A percentile compares a stretch with the other conserved stretches of the same genome.
Conservation (phyloP, 768 basidiomycete genomes). For the Ephemerocybe angulata region DNA sequence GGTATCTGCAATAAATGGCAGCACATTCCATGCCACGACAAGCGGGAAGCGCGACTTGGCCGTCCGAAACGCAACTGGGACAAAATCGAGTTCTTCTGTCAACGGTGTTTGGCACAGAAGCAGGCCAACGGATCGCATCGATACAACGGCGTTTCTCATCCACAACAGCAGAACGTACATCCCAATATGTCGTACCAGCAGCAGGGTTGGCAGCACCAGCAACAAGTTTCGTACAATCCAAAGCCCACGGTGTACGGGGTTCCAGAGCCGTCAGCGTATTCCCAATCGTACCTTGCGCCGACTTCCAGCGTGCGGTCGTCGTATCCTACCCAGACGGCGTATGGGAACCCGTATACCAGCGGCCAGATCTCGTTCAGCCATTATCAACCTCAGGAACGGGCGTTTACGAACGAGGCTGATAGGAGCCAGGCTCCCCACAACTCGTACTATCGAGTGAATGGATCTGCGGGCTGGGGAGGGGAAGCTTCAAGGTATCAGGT, state of each 20-base stretch:
- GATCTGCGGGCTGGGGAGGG: background rate
- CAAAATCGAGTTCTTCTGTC: conserved; percentile 77
- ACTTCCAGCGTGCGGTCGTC: conserved; percentile 9
- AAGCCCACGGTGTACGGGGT: background rate
- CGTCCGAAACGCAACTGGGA: conserved; percentile 78
- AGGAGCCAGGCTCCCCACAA: background rate
- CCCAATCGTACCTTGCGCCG: background rate
- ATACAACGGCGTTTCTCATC: background rate
- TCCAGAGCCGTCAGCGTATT: background rate
- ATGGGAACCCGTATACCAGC: conserved; percentile 11
- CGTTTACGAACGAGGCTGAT: conserved; percentile 22
- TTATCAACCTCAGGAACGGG: conserved; percentile 43
- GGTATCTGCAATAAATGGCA: conserved; percentile 85
- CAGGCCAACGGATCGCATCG: background rate
- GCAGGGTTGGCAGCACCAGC: background rate
- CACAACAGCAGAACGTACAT: background rate
- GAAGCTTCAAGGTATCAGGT: conserved; percentile 3
- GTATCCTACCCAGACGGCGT: background rate
- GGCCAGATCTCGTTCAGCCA: conserved; percentile 40
- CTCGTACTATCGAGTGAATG: conserved; percentile 3
- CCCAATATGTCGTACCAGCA: conserved; percentile 8
- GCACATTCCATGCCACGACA: conserved; percentile 83
- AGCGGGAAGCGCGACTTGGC: conserved; percentile 59
- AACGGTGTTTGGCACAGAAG: conserved; percentile 41
- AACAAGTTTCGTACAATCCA: background rate